Base-by-base conservation (phyloP, 2,329 filamentous ascomycete genomes). In the Exophiala phaeomuriformis region DNA sequence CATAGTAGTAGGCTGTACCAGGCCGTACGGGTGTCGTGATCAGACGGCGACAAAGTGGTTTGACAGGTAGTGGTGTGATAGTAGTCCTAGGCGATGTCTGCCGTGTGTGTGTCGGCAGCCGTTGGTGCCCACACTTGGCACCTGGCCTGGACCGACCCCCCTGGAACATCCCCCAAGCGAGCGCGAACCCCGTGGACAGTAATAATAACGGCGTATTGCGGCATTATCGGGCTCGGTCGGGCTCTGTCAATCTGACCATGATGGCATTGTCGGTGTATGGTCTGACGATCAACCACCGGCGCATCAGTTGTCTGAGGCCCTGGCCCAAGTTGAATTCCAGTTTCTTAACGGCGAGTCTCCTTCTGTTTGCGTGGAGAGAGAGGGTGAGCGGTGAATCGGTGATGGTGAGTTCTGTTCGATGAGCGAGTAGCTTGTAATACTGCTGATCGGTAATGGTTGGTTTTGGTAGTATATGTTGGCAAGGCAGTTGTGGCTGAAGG, bases 211-310 rank as follows among this genome's bases (percentile, higher is more conserved):
- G 1, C 39, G 9, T 4, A 10, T 41, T 41, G 39, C 39, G 39
- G 28, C 31, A 32, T 45, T 33, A 45, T 45, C 42, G 42, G 42
- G n/a, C 42, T 4, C 31, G 7, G 2, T 33, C 42, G 42, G 42
- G 42, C 6, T 32, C 10, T n/a, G 31, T 49, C 19, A 54, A 19
- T 46, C 42, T 28, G 35, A 40, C 40, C 46, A 50, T 44, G 28
- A 54, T 40, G n/a, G 52, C 35, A 44, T 49, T 50, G 31, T 27
- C 30, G 9, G 47, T 45, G 41, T 46, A 54, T 50, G 40, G 46
- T 32, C 52, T 49, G 47, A 50, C 9, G 19, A 49, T 54, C 46
- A 54, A 29, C 52, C 52, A 54, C 31, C 42, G 12, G 10, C 32
- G 10, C 42, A 45, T 31, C 29, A 45, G 29, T 6, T 33, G 42